phyloP scores from a whole-genome alignment of 2,329 filamentous ascomycete species.

The Pseudogymnoascus verrucosus region DNA sequence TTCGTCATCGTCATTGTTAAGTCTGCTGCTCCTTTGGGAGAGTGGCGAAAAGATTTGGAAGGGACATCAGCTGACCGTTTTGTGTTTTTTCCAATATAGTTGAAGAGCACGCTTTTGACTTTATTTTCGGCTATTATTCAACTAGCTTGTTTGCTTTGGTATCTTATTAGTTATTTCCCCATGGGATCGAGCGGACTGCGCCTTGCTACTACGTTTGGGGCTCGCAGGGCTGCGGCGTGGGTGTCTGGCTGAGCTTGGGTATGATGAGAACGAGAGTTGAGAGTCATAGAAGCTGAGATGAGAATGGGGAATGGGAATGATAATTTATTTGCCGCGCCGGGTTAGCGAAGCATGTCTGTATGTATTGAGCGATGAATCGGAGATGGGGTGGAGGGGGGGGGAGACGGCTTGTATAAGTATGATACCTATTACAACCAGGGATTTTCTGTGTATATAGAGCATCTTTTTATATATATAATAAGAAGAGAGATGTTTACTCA shows the following conservation, averaged over 20 bases:
- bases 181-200: constrained; percentile 88
- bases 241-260: constrained; percentile 57
- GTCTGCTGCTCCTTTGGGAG: too few relatives aligned
- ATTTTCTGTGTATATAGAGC: background rate
- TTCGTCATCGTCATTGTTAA: background rate
- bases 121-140: constrained; percentile 78
- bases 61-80: constrained; percentile 27
- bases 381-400: background rate
- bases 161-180: constrained; percentile 93
- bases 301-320: background rate
- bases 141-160: constrained; percentile 78
- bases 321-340: background rate
- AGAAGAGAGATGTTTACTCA: background rate
- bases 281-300: background rate
- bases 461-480: background rate
- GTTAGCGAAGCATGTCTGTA: background rate
- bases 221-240: constrained; percentile 78
- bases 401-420: background rate
- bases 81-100: constrained; percentile 39
- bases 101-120: constrained; percentile 77
- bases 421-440: background rate
- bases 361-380: background rate
- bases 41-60: constrained; percentile 16
- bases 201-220: constrained; percentile 79
- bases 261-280: background rate